Evolutionary conservation across 1,284 basidiomycete species (phyloP).

Genomic region (Ceratobasidium sp.): DNA sequence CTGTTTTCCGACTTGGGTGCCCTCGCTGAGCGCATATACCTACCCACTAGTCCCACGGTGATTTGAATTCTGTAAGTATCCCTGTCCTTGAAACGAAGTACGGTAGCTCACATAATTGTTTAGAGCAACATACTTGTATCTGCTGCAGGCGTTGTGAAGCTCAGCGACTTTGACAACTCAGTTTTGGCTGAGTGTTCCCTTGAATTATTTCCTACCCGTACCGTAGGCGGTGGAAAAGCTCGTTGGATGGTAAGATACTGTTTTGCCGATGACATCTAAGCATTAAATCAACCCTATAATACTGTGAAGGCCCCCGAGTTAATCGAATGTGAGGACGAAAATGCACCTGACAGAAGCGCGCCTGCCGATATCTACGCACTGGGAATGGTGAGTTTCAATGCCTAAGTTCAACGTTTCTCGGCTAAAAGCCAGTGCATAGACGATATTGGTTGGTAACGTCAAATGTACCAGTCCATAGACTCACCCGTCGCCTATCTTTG

Average conservation of each 20-base stretch:
- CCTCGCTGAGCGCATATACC: not conserved
- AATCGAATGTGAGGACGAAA: not conserved
- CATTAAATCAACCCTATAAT: not conserved
- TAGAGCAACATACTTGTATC: slow-evolving; percentile 13
- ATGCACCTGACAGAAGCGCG: not conserved
- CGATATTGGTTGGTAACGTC: not conserved
- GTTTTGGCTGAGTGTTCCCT: not conserved
- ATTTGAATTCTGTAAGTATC: not conserved
- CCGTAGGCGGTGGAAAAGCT: not conserved
- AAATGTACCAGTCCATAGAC: not conserved
- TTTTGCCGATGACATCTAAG: too few species aligned
- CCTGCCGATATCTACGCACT: slow-evolving; percentile 22
- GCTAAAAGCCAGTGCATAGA: not conserved
- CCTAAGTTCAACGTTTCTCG: too few species aligned
- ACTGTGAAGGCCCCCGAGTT: slow-evolving; percentile 4
- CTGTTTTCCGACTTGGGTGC: not conserved
- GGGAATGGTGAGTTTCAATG: slow-evolving; percentile 13
- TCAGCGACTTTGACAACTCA: slow-evolving; percentile 16
- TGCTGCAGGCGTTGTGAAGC: not conserved
- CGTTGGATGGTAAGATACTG: slow-evolving; percentile 14
- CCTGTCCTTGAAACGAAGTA: not conserved
- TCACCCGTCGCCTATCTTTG: not conserved
- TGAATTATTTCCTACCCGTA: not conserved
- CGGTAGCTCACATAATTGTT: not conserved
- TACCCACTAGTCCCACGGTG: not conserved